Base-by-base conservation (phyloP, 352 stramenopile species). In the Halophytophthora batemanensis region DNA sequence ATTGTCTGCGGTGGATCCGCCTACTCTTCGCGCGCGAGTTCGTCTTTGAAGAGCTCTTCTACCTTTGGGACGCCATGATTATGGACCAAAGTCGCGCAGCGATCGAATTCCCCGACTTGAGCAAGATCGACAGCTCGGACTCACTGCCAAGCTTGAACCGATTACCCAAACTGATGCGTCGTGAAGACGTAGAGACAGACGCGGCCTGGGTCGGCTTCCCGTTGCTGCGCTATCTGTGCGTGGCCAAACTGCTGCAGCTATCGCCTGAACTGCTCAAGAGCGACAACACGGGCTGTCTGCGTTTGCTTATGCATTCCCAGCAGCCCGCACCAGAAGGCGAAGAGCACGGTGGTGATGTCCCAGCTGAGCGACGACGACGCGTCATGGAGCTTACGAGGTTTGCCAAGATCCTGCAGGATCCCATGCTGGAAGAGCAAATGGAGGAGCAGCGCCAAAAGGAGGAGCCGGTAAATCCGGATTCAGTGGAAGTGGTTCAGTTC, bases 21-120 rank as follows among this genome's bases (percentile, higher is more conserved):
- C 66, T 93, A 21, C 45, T 93, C 1, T 82, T 93, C 38, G 79
- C 79, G n/a, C 72, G 83, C 1, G 83, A 93, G 52, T 93, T 85
- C 36, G 61, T 60, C 3, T 69, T 93, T 35, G 61, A 84, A 10
- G 69, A 86, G 21, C 44, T 90, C 2, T 33, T 93, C 12, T 56
- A 56, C 19, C 46, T 93, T 1, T 93, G 82, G 80, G 72, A 89
- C 59, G 78, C 70, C 3, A 78, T 93, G 54, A 82, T 93, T 42
- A 23, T 70, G 31, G 71, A 87, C 28, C 35, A 12, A 1, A 59
- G 29, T 19, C 63, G 75, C 0, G 53, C 50, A 1, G 12, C 40
- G 10, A 65, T 90, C 50, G 29, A 68, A 2, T 86, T 79, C 29
- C 73, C 73, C 3, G 43, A 40, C 0, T 65, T 69, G 19, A 65